These are phyloP conservation scores for Penicillium ochrochloron DNA, from an alignment of 495 filamentous ascomycete species.

Conservation along the genomic window DNA sequence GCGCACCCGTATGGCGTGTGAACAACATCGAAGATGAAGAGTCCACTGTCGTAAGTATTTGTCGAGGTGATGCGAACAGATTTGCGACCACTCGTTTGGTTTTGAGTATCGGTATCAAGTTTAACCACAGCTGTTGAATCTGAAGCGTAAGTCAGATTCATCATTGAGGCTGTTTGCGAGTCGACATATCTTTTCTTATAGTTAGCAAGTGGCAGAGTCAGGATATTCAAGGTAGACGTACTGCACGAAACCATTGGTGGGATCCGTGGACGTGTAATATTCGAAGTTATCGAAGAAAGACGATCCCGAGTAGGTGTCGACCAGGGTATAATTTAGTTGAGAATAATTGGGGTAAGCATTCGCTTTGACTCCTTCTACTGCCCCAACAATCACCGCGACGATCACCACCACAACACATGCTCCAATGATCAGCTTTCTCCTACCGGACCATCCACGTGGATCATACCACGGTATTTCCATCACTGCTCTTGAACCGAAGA, in stretches of 20 bases:
- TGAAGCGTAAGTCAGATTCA: conserved; percentile 52
- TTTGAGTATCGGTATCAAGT: conserved; percentile 49
- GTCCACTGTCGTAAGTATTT: conserved; percentile 47
- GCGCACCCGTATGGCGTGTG: conserved; percentile 48
- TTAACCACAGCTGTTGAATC: conserved; percentile 49
- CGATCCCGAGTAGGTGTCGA: conserved; percentile 48
- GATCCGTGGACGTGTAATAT: conserved; percentile 51
- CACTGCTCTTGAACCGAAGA: conserved; percentile 1
- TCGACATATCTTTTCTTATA: conserved; percentile 22
- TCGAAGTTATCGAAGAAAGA: conserved; percentile 53
- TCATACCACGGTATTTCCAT: conserved; percentile 16
- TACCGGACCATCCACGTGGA: conserved; percentile 29
- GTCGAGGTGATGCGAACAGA: conserved; percentile 52
- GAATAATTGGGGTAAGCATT: conserved; percentile 51
- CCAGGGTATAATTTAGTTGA: conserved; percentile 44
- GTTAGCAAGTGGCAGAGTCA: conserved; percentile 13
- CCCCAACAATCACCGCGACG: conserved; percentile 51
- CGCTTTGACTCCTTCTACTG: conserved; percentile 46
- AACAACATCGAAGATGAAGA: conserved; percentile 53
- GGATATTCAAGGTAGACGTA: conserved; percentile 14
- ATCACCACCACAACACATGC: conserved; percentile 42
- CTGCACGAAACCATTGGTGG: conserved; percentile 46
- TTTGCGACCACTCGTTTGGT: conserved; percentile 40
- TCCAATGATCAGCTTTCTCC: conserved; percentile 29
- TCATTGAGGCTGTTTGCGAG: conserved; percentile 22